A percentile compares a stretch with the other conserved stretches of the same genome.
Conservation (phyloP, 2,329 filamentous ascomycete species). For the Seiridium unicorne region DNA sequence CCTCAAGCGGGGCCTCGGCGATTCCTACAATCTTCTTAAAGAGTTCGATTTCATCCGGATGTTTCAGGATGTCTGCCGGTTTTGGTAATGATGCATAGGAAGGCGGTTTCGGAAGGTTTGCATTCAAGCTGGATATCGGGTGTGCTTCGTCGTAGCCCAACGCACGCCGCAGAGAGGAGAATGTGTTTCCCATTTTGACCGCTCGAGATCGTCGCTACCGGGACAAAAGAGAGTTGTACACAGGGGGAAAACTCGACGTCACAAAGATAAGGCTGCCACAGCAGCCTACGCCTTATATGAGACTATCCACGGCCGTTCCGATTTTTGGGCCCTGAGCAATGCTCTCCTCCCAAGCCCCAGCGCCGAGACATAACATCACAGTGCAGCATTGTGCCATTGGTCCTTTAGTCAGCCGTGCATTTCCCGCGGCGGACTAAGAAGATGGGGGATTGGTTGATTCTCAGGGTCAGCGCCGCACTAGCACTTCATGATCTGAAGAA, state of each 20-base stretch:
- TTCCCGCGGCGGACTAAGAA: background rate
- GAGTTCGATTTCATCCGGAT: constrained; percentile 5
- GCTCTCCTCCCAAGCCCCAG: background rate
- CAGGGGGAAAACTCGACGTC: no score
- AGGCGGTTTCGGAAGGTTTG: constrained; percentile 3
- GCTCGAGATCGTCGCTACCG: background rate
- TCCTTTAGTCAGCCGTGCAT: background rate
- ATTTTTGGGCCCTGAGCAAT: background rate
- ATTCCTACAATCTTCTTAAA: constrained; percentile 12
- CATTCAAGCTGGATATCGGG: background rate
- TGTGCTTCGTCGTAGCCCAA: background rate
- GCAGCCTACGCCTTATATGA: no score
- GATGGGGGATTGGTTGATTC: background rate
- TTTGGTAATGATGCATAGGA: no score
- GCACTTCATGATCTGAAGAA: background rate
- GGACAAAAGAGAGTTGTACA: no score
- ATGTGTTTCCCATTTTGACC: background rate
- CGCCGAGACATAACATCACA: background rate
- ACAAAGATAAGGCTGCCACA: no score
- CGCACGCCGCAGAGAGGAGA: background rate
- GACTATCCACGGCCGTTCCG: background rate
- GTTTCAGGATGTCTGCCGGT: background rate
- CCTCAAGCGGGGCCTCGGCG: constrained; percentile 24
- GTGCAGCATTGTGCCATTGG: background rate
- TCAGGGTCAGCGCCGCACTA: background rate